These are phyloP conservation scores for Colletotrichum lentis DNA, from an alignment of 2,329 filamentous ascomycete genomes.

Conservation along the genomic window DNA sequence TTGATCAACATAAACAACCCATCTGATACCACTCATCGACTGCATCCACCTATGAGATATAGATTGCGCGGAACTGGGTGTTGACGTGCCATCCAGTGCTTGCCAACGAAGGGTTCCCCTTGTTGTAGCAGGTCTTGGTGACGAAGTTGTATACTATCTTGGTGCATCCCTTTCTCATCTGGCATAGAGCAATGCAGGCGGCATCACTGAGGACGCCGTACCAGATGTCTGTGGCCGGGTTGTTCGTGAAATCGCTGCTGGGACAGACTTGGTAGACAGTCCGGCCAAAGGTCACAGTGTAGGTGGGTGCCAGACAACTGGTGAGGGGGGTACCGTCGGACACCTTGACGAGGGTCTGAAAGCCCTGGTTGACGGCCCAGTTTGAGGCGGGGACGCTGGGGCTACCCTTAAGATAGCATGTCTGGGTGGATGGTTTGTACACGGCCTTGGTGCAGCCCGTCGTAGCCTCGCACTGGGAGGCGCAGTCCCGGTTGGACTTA, in stretches of 20 bases:
- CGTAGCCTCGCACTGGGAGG: not conserved
- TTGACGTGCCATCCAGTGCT: slow-evolving; percentile 23
- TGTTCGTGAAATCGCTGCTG: slow-evolving; percentile 28
- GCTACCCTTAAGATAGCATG: slow-evolving; percentile 21
- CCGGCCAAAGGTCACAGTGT: not conserved
- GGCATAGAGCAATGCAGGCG: slow-evolving; percentile 16
- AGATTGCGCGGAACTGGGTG: slow-evolving; percentile 26
- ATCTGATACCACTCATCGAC: not conserved
- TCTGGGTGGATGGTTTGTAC: slow-evolving; percentile 15
- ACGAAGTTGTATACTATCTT: slow-evolving; percentile 25
- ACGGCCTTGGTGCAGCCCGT: slow-evolving; percentile 22
- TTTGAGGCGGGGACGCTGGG: slow-evolving; percentile 16
- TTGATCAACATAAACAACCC: not conserved
- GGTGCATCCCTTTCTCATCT: slow-evolving; percentile 10
- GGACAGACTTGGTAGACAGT: slow-evolving; percentile 21
- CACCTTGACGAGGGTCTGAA: slow-evolving; percentile 22
- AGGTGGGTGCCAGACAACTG: slow-evolving; percentile 19
- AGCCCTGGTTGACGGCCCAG: slow-evolving; percentile 17
- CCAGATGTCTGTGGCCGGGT: slow-evolving; percentile 24
- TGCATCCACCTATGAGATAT: not conserved
- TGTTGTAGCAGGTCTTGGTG: slow-evolving; percentile 25
- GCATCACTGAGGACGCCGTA: slow-evolving; percentile 2
- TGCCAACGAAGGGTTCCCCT: slow-evolving; percentile 24
- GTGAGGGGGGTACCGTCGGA: slow-evolving; percentile 12
- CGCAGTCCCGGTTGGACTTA: slow-evolving; percentile 15